Percentiles rank a stretch among this genome's conserved stretches.
These are phyloP conservation scores for Hymenoscyphus scutula DNA, from an alignment of 2,329 filamentous ascomycete species.

Conservation along the genomic window DNA sequence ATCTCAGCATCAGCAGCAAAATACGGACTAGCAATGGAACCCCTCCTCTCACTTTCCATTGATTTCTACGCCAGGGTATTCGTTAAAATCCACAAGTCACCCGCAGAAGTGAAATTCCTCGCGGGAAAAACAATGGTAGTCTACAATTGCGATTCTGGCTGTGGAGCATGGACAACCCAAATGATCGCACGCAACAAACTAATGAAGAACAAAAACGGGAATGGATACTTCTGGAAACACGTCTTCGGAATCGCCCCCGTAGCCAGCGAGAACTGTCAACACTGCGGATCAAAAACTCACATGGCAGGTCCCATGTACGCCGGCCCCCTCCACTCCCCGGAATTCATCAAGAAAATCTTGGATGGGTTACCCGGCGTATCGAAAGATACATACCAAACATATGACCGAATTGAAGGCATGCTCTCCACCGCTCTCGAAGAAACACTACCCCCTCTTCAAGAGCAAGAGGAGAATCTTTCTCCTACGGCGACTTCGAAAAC, in stretches of 20 bases:
- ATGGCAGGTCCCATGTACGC: slow-evolving; percentile 93
- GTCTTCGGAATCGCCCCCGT: slow-evolving; percentile 69
- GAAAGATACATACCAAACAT: slow-evolving; percentile 72
- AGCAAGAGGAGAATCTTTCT: slow-evolving; percentile 24
- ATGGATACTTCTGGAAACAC: slow-evolving; percentile 73
- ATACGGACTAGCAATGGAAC: slow-evolving; percentile 87
- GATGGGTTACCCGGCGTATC: slow-evolving; percentile 67
- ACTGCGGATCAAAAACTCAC: slow-evolving; percentile 86
- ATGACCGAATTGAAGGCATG: slow-evolving; percentile 84
- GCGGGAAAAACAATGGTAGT: slow-evolving; percentile 90
- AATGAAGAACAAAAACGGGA: slow-evolving; percentile 67
- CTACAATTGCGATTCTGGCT: slow-evolving; percentile 87
- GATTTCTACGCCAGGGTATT: slow-evolving; percentile 95
- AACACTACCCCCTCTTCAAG: slow-evolving; percentile 23
- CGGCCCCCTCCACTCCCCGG: slow-evolving; percentile 79
- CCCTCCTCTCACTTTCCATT: slow-evolving; percentile 86
- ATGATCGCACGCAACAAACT: slow-evolving; percentile 68
- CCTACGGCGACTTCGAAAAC: slow-evolving; percentile 42
- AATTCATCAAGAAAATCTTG: slow-evolving; percentile 79
- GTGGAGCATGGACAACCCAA: slow-evolving; percentile 88
- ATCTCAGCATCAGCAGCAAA: slow-evolving; percentile 77
- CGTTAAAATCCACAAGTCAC: slow-evolving; percentile 74
- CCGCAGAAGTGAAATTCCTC: slow-evolving; percentile 83
- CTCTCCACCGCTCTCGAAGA: slow-evolving; percentile 85
- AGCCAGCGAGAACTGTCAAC: slow-evolving; percentile 65